Base-by-base conservation (phyloP, 192 early-diverging fungal genomes). In the Coemansia sp. region DNA sequence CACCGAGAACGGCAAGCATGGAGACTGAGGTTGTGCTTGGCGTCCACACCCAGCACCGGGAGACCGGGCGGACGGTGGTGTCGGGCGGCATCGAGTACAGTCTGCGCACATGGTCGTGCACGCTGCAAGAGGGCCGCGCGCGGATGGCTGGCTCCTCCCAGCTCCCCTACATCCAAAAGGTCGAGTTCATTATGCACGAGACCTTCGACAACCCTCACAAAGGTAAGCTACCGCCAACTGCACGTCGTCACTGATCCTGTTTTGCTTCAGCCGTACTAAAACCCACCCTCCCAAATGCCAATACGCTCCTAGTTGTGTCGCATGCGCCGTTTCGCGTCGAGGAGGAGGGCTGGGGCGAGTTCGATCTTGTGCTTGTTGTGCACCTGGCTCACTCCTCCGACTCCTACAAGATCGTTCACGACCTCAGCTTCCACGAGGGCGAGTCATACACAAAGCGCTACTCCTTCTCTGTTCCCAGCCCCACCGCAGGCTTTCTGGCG, bases 321-420 rank as follows among this genome's bases (percentile, higher is more conserved):
- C 69, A 59, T 14, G 62, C 73, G 57, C 81, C 81, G 23, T 83
- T 75, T 57, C 48, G 57, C 40, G 63, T 83, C 23, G 58, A 69
- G 55, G 72, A 83, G 62, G 66, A 71, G 36, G 81, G 81, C 46
- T 83, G 81, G 81, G 81, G 81, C 62, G 76, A 83, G 66, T 83
- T 83, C 38, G 75, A 78, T 63, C 63, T 83, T n/a, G 56, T 63
- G 2, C 59, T 79, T 33, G 45, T 70, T 38, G 71, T 83, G 22
- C 69, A 83, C 48, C 71, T 77, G 50, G 53, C 63, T 36, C 38
- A 79, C 60, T 61, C 67, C 43, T 20, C 59, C 2, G 75, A 72
- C 33, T 61, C 72, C 5, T 33, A 56, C 55, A 68, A 42, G 33
- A 73, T 83, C 23, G 34, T 64, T n/a, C 81, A 83, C 61, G 72